Evolutionary conservation across 257 asterid species (phyloP).

Genomic region (Solanum boliviense): DNA sequence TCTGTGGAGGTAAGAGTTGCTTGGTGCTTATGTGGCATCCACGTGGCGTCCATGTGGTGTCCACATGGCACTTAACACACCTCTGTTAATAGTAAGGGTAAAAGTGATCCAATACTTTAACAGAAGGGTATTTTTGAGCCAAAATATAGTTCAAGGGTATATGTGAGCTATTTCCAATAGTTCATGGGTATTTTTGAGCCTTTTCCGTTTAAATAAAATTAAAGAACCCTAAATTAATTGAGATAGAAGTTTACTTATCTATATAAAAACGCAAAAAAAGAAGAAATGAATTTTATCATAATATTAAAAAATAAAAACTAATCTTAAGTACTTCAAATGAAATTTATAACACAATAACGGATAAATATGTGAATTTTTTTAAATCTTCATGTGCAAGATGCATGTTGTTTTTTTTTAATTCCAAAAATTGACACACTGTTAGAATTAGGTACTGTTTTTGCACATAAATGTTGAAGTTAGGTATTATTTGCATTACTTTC

Average conservation of each 20-base stretch:
- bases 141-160: too few species aligned
- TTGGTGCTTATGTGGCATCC: too few species aligned
- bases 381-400: not conserved
- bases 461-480: not conserved
- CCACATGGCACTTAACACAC: too few species aligned
- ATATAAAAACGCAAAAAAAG: not conserved
- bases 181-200: too few species aligned
- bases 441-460: not conserved
- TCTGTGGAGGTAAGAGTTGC: too few species aligned
- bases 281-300: not conserved
- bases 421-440: not conserved
- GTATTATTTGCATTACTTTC: not conserved
- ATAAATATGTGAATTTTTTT: not conserved
- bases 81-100: too few species aligned
- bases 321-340: not conserved
- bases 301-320: not conserved
- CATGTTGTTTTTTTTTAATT: not conserved
- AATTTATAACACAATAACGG: not conserved
- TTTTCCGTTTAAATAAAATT: not conserved
- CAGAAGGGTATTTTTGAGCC: too few species aligned
- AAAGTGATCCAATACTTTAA: too few species aligned
- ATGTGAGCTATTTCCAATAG: too few species aligned
- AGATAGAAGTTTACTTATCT: not conserved
- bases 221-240: not conserved
- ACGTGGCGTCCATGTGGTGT: too few species aligned